phyloP scores from a whole-genome alignment of 2,329 filamentous ascomycete genomes.

The Cryphonectria japonica region DNA sequence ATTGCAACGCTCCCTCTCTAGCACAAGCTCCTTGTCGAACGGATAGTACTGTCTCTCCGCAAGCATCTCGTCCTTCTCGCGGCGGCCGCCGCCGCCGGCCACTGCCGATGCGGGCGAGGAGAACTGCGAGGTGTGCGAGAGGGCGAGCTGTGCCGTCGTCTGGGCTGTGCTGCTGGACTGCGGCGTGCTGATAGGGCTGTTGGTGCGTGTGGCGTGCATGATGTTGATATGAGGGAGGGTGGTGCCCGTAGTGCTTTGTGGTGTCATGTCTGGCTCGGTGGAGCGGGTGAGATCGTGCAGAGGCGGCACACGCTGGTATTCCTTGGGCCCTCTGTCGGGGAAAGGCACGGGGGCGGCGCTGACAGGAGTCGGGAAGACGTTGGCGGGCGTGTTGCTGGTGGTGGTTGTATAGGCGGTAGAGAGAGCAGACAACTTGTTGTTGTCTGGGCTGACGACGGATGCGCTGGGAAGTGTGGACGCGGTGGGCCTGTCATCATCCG shows the following conservation, averaged over 20 bases:
- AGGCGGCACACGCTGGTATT: conserved; percentile 63
- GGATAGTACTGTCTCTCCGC: conserved; percentile 77
- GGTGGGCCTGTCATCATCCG: conserved; percentile 63
- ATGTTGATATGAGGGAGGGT: conserved; percentile 62
- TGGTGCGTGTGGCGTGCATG: conserved; percentile 54
- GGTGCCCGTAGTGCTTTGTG: conserved; percentile 51
- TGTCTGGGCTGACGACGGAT: conserved; percentile 62
- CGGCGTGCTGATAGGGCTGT: conserved; percentile 48
- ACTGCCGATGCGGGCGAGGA: conserved; percentile 32
- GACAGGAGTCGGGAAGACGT: conserved; percentile 65
- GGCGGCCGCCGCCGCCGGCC: conserved; percentile 41
- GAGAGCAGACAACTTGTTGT: conserved; percentile 60
- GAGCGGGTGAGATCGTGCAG: conserved; percentile 60
- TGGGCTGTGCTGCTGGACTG: conserved; percentile 50
- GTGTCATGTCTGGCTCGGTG: conserved; percentile 58
- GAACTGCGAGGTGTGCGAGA: conserved; percentile 57
- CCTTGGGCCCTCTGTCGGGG: conserved; percentile 55
- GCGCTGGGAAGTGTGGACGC: conserved; percentile 63
- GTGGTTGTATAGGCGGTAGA: conserved; percentile 49
- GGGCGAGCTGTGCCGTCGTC: conserved; percentile 61
- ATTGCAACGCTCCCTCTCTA: conserved; percentile 84
- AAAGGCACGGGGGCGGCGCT: conserved; percentile 55
- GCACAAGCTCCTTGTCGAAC: conserved; percentile 74
- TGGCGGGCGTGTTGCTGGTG: conserved; percentile 53
- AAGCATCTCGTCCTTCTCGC: conserved; percentile 91